Conservation (phyloP, 345 rosid genomes). For the Hevea brasiliensis region DNA sequence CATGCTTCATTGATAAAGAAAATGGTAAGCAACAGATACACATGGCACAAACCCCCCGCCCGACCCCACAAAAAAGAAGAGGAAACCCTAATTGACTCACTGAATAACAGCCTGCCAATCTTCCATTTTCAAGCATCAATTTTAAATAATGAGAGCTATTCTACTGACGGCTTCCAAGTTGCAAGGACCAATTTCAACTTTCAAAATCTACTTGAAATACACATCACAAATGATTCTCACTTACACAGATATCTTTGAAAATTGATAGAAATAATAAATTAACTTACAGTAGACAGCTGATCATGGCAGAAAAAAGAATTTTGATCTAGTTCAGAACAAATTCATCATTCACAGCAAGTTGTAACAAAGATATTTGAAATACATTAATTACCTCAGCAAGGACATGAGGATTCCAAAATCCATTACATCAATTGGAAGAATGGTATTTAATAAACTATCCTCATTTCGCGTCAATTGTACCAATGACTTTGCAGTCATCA, state of each 20-base stretch:
- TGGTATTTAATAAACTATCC: conserved; percentile 12
- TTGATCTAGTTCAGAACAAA: background rate
- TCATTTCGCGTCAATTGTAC: conserved; percentile 21
- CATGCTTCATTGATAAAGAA: background rate
- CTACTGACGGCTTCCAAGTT: background rate
- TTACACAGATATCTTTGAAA: background rate
- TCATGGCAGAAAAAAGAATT: background rate
- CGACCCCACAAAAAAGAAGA: too few relatives aligned
- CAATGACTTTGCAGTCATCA: conserved; percentile 20
- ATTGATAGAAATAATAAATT: background rate
- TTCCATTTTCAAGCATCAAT: too few relatives aligned
- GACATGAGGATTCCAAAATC: conserved; percentile 16
- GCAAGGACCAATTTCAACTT: too few relatives aligned
- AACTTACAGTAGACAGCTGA: background rate
- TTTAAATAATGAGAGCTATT: too few relatives aligned
- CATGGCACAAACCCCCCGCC: background rate
- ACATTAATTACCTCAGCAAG: conserved; percentile 26
- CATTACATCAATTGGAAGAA: conserved; percentile 13
- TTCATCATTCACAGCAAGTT: background rate
- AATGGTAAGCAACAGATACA: background rate
- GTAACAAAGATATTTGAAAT: conserved; percentile 10
- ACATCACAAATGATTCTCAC: background rate
- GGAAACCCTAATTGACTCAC: background rate
- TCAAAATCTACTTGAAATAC: background rate
- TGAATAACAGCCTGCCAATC: too few relatives aligned